Evolutionary conservation across 1,284 basidiomycete genomes (phyloP).

Genomic region (Microbotryomycetes sp.): DNA sequence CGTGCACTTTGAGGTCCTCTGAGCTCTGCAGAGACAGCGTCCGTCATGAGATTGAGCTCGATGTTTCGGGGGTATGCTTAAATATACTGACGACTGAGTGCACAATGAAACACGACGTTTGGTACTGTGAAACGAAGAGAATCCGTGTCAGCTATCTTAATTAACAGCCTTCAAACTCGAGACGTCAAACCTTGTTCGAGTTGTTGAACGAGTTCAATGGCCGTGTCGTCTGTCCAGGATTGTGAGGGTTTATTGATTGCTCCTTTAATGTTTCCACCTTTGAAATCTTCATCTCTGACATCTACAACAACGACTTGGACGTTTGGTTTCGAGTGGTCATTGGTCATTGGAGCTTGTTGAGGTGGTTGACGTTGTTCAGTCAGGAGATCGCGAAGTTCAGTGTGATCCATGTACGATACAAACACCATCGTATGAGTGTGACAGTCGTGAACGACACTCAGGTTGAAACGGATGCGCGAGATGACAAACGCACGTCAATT

Average conservation of each 20-base stretch:
- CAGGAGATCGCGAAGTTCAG: background rate
- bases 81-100: background rate
- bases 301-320: background rate
- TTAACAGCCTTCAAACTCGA: no score
- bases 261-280: background rate
- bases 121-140: background rate
- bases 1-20: background rate
- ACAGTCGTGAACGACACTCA: no score
- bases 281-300: background rate
- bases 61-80: background rate
- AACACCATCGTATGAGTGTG: background rate
- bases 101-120: background rate
- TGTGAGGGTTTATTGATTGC: background rate
- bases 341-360: no score
- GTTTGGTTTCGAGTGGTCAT: background rate
- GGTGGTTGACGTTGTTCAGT: no score
- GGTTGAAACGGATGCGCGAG: no score
- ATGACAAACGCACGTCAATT: no score
- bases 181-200: background rate
- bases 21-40: background rate
- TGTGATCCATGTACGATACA: background rate
- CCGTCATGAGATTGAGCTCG: background rate
- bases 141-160: no score
- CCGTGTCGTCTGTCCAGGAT: background rate
- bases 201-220: background rate